Base-by-base conservation (phyloP, 768 basidiomycete genomes). In the Serendipita sp. region DNA sequence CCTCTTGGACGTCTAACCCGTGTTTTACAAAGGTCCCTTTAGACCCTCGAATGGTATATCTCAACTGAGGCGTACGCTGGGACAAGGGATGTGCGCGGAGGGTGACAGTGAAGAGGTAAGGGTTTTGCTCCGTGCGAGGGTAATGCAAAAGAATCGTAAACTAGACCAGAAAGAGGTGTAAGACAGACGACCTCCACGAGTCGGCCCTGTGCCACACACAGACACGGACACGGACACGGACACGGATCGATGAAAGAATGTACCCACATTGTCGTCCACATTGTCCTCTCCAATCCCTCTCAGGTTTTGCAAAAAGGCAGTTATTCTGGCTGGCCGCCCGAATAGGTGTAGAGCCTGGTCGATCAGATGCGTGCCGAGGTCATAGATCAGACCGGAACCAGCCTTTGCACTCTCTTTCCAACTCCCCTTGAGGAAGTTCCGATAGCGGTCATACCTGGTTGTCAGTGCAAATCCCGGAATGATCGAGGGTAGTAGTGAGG, bases 1-100 rank as follows among this genome's bases (percentile, higher is more conserved):
- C 83, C 74, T 92, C 91, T 71, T 93, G 90, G 2, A 83, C 75
- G 72, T 92, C 90, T 24, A 89, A 72, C 3, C 89, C 89, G 70
- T 79, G 81, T 73, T 95, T 93, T 65, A 79, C 76, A 74, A 80
- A 92, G 2, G 83, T 81, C 32, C 88, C 89, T 66, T 79, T 78
- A 28, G 83, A 83, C 46, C 89, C 89, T 63, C 86, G 83, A 66
- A 91, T 79, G 46, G 81, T 70, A 72, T 82, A 95, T 24, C 90
- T 83, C 28, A 86, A 73, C 72, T 92, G 92, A 1, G 76, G 78
- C 3, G 80, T 76, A 32, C 81, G 76, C 28, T 83, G 84, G 3
- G 88, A 89, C 35, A 92, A 78, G 66, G 83, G 83, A 64, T 85
- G 82, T 3, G 83, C 85, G 62, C 84, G 80, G 51, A 88, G 78